Percentiles rank a stretch among this genome's conserved stretches.
Evolutionary conservation across 1,284 basidiomycete species (phyloP).

Genomic region (Heterobasidion annosum): DNA sequence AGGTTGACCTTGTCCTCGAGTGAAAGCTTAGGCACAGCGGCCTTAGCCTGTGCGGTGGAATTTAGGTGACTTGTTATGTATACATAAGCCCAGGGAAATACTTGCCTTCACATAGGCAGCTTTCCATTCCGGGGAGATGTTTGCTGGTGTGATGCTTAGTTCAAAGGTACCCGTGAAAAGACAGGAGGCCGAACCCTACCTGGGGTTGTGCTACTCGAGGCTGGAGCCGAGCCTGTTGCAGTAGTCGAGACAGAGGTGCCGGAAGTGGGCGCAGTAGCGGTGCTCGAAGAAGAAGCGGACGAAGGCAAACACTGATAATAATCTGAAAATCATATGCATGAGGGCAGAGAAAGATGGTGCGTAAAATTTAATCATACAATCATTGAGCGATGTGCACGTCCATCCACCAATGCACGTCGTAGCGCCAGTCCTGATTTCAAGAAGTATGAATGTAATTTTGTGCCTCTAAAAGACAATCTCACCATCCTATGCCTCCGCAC

Average conservation of each 20-base stretch:
- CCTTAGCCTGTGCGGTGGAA: constrained; percentile 25
- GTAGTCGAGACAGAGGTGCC: neutral
- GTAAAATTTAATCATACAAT: constrained; percentile 19
- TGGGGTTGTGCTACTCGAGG: constrained; percentile 42
- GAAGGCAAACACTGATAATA: neutral
- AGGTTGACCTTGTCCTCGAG: constrained; percentile 47
- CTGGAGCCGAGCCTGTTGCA: constrained; percentile 36
- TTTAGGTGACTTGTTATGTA: neutral
- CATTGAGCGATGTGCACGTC: constrained; percentile 30
- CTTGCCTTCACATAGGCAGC: constrained; percentile 43
- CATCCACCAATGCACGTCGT: constrained; percentile 34
- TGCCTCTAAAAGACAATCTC: constrained; percentile 8
- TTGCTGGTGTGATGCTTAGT: constrained; percentile 21
- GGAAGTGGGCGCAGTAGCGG: constrained; percentile 24
- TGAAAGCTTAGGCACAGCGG: constrained; percentile 38
- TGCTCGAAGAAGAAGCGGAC: constrained; percentile 14
- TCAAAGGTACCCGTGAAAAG: constrained; percentile 5
- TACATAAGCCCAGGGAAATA: neutral
- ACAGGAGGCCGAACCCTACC: neutral
- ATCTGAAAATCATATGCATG: neutral
- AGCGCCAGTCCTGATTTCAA: constrained; percentile 26
- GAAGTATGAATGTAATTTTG: neutral
- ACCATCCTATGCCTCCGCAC: constrained; percentile 44
- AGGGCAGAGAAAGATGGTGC: constrained; percentile 6
- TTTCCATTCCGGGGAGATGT: constrained; percentile 43